Evolutionary conservation across 1,139 yeast species (phyloP).

Genomic region (Arxiozyma telluris): DNA sequence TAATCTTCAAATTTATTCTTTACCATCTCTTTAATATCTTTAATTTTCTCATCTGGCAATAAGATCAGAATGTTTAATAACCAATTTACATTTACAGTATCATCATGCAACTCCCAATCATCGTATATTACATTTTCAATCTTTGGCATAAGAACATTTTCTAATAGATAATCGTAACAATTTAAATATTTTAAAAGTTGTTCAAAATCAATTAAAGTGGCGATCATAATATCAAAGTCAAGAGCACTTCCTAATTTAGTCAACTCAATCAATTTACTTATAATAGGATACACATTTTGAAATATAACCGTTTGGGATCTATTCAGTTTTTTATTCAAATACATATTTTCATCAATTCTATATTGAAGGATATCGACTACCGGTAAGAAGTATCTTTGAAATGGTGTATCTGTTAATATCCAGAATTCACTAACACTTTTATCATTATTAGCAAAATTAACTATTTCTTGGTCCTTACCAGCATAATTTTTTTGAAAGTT

Average conservation of each 20-base stretch:
- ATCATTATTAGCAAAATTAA: not conserved
- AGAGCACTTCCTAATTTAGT: not conserved
- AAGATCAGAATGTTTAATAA: not conserved
- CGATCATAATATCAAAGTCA: constrained; percentile 23
- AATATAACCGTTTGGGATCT: constrained; percentile 21
- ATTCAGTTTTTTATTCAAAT: constrained; percentile 11
- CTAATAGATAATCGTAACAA: constrained; percentile 22
- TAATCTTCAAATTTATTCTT: constrained; percentile 27
- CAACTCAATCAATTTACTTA: not conserved
- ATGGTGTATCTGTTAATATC: constrained; percentile 15
- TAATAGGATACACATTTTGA: constrained; percentile 8
- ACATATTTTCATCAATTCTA: constrained; percentile 11
- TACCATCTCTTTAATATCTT: constrained; percentile 6
- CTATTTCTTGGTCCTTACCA: not conserved
- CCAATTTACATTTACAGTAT: not conserved
- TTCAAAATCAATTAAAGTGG: constrained; percentile 37
- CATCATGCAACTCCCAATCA: not conserved
- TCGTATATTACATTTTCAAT: not conserved
- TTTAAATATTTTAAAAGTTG: constrained; percentile 31
- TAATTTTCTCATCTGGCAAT: not conserved
- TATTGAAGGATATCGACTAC: constrained; percentile 14
- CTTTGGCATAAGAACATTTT: constrained; percentile 33
- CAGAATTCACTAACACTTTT: not conserved
- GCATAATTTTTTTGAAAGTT: not conserved
- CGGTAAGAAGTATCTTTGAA: not conserved